Conservation (phyloP, 768 basidiomycete species). For the Cystofilobasidium capitatum region DNA sequence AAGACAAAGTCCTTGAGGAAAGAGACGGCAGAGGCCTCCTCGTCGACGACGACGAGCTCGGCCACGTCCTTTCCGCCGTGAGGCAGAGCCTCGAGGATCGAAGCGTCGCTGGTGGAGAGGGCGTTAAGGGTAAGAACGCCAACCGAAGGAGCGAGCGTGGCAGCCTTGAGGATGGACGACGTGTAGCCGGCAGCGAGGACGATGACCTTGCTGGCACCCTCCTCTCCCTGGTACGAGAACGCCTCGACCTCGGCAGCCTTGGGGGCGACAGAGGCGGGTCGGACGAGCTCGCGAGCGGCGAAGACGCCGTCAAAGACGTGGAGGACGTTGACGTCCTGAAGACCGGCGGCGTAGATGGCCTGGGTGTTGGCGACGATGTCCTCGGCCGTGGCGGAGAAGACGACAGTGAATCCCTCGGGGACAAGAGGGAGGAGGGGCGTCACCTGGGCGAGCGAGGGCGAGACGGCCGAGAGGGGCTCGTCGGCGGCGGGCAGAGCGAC, state of each 20-base stretch:
- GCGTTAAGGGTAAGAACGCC: constrained; percentile 66
- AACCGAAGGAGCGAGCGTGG: constrained; percentile 44
- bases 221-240: constrained; percentile 67
- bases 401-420: constrained; percentile 52
- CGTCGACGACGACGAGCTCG: constrained; percentile 65
- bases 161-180: constrained; percentile 55
- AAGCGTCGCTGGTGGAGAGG: constrained; percentile 59
- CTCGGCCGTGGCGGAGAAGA: constrained; percentile 74
- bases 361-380: constrained; percentile 69
- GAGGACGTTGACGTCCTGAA: constrained; percentile 51
- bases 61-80: constrained; percentile 45
- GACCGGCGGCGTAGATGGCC: constrained; percentile 58
- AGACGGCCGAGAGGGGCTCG: constrained; percentile 11
- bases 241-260: constrained; percentile 45
- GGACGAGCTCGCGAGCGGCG: constrained; percentile 58
- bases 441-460: constrained; percentile 51
- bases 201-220: constrained; percentile 54
- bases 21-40: constrained; percentile 49
- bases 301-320: constrained; percentile 86
- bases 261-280: constrained; percentile 42
- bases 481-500: constrained; percentile 42
- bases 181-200: constrained; percentile 53
- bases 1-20: constrained; percentile 64
- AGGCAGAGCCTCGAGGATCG: constrained; percentile 49
- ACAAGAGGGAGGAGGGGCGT: constrained; percentile 54